Conservation (phyloP, 225 moss, liverwort and hornwort genomes). For the Physcomitrellopsis africana region DNA sequence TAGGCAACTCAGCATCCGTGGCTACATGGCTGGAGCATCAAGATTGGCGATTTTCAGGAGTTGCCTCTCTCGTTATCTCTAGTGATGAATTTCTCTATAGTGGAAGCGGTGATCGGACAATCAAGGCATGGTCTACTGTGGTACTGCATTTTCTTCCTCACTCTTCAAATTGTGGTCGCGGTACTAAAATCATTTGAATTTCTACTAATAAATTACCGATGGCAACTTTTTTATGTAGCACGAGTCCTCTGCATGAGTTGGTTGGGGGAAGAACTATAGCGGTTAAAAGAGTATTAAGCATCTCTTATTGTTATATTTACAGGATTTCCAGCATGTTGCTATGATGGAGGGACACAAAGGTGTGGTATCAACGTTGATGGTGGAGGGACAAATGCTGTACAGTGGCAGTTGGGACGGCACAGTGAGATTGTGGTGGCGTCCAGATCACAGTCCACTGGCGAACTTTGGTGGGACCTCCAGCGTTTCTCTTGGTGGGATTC, state of each 20-base stretch:
- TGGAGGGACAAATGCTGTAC: constrained; percentile 83
- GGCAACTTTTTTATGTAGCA: background rate
- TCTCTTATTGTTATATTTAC: constrained; percentile 18
- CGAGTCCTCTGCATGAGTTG: background rate
- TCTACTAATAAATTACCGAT: background rate
- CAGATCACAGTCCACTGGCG: constrained; percentile 74
- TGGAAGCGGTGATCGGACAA: constrained; percentile 90
- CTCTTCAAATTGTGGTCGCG: background rate
- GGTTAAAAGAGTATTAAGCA: constrained; percentile 7
- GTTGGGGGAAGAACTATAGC: background rate
- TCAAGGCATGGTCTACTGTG: constrained; percentile 87
- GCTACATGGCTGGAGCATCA: constrained; percentile 83
- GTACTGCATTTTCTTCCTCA: constrained; percentile 40
- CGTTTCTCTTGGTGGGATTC: constrained; percentile 61
- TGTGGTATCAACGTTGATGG: constrained; percentile 75
- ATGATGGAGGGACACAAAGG: constrained; percentile 83
- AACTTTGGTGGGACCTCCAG: constrained; percentile 48
- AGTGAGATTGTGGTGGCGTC: constrained; percentile 93
- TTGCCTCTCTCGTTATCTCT: constrained; percentile 72
- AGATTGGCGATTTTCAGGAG: constrained; percentile 92
- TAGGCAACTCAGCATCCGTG: constrained; percentile 38
- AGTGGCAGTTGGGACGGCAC: constrained; percentile 98
- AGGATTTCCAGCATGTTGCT: constrained; percentile 62
- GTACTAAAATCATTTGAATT: background rate
- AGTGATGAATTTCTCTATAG: constrained; percentile 79